Evolutionary conservation across 345 rosid genomes (phyloP), one percentile per base, ranked within the genome.

Genomic region (Euclidium syriacum): DNA sequence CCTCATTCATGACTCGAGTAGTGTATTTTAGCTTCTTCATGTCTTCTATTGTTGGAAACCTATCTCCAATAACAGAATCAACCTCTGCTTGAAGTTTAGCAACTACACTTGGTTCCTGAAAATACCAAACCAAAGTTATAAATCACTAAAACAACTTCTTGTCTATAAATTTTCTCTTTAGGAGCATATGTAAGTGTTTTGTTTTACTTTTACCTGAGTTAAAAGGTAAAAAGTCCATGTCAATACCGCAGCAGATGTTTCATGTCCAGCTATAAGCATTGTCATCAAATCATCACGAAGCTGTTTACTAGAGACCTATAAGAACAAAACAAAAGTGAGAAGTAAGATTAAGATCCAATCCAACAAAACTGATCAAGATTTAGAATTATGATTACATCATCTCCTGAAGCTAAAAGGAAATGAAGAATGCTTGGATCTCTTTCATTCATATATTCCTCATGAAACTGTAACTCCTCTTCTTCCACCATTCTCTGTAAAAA

Each of bases 211-310:
- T 78, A 91, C 98, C 88, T 75, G 75, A 44, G 96, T 77, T 33
- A 92, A 67, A 29, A 92, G 94, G 75, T 89, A 87, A 74, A 92
- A 92, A 10, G 96, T 92, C 98, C 98, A 92, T 23, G 98, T 92
- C 62, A 89, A 73, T 41, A 92, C 94, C 3, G 98, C 98, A 22
- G 98, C 98, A 6, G 98, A 81, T 19, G 98, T 92, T 79, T 92
- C 98, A 63, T 92, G 98, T 54, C 98, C 98, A 15, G 98, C 98
- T 69, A 92, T 92, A 73, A 92, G 98, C 95, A 92, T 58, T 25
- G 98, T 92, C 98, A 92, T 92, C 76, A 92, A 77, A 71, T 92
- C 98, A 77, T 92, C 98, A 33, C 96, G 88, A 22, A 92, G 98
- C 73, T 92, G 98, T 76, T 89, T 89, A 75, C 95, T 89, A 33